A percentile compares a stretch with the other conserved stretches of the same genome.
Conservation (phyloP, 2,329 filamentous ascomycete species). For the Clonostachys chloroleuca region DNA sequence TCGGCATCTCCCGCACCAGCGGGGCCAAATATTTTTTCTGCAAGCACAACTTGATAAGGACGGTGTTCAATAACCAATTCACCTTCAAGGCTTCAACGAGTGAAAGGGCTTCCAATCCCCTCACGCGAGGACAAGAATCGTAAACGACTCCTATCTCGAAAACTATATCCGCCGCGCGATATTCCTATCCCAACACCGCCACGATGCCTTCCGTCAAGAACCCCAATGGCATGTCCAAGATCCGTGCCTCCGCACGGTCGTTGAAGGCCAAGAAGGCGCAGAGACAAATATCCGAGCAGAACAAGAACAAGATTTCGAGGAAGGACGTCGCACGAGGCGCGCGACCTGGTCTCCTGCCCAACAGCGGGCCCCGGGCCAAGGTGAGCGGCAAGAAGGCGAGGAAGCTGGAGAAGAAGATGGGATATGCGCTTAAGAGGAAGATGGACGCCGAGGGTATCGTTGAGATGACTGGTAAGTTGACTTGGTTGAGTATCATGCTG, state of each 20-base stretch:
- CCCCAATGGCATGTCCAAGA: conserved; percentile 52
- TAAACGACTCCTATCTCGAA: too few relatives aligned
- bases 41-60: too few relatives aligned
- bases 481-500: too few relatives aligned
- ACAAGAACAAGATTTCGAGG: conserved; percentile 31
- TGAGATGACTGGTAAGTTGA: conserved; percentile 38
- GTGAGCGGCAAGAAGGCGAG: conserved; percentile 51
- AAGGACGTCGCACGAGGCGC: conserved; percentile 43
- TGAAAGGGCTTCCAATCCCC: too few relatives aligned
- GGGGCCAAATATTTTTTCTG: too few relatives aligned
- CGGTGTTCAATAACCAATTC: too few relatives aligned
- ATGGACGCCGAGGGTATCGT: conserved; percentile 43
- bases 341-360: conserved; percentile 47
- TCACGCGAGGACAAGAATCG: too few relatives aligned
- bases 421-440: conserved; percentile 47
- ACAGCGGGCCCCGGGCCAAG: conserved; percentile 45
- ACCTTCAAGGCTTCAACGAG: too few relatives aligned
- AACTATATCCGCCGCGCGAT: too few relatives aligned
- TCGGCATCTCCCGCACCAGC: too few relatives aligned
- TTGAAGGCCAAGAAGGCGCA: conserved; percentile 36
- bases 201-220: conserved; percentile 53
- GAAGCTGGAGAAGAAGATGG: conserved; percentile 51
- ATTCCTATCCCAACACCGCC: neutral
- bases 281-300: conserved; percentile 32
- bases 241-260: conserved; percentile 42